A percentile compares a stretch with the other conserved stretches of the same genome.
phyloP scores from a whole-genome alignment of 129 eudicot species.

The Ambrosia trifida region DNA sequence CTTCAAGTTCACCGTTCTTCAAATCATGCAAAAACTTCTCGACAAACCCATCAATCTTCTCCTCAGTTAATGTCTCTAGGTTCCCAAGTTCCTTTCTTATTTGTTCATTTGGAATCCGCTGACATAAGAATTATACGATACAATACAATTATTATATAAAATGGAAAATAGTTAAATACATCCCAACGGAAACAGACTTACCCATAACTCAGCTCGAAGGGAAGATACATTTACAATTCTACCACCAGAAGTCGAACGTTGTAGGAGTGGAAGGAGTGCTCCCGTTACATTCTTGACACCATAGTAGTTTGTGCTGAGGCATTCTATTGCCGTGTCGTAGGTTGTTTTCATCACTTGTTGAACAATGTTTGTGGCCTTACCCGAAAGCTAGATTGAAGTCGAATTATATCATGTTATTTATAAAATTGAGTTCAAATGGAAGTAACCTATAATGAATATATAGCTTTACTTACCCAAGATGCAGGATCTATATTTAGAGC shows the following conservation, averaged over 20 bases:
- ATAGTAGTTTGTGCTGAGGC: constrained; percentile 72
- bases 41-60: constrained; percentile 58
- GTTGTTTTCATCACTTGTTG: constrained; percentile 70
- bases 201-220: constrained; percentile 60
- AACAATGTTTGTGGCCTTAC: constrained; percentile 51
- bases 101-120: constrained; percentile 75
- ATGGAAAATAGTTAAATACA: neutral
- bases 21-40: constrained; percentile 63
- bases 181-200: constrained; percentile 26
- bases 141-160: neutral
- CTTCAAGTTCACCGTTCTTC: constrained; percentile 52
- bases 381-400: constrained; percentile 53
- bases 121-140: constrained; percentile 18
- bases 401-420: constrained; percentile 1
- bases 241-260: constrained; percentile 60
- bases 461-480: constrained; percentile 50
- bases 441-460: neutral
- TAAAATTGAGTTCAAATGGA: neutral
- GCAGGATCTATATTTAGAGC: constrained; percentile 66
- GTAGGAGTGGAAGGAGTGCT: constrained; percentile 79
- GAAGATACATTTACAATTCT: constrained; percentile 83
- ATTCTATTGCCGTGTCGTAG: constrained; percentile 55
- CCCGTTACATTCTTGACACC: constrained; percentile 71
- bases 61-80: constrained; percentile 60
- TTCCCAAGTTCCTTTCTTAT: constrained; percentile 62